Evolutionary conservation across 495 filamentous ascomycete species (phyloP), one percentile per base, ranked within the genome.

Genomic region (Penicillium herquei): DNA sequence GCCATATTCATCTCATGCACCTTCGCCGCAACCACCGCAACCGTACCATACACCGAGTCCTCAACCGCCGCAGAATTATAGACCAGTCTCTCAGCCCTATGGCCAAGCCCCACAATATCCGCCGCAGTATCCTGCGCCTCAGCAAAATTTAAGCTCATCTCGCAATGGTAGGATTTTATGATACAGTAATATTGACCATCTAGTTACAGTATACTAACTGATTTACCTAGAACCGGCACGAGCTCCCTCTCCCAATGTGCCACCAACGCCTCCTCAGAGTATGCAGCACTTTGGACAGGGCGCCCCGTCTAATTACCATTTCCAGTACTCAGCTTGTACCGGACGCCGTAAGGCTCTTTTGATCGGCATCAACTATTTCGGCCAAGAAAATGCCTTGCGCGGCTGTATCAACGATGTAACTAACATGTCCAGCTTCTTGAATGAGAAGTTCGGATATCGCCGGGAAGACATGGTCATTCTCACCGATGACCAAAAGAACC

Each of bases 361-460:
- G 45, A 96, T 98, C 57, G 94, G 94, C 17, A 97, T 98, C 77
- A 98, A 98, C 77, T 98, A 98, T 69, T 91, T 95, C 57, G 85
- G 88, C 11, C 94, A 98, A 68, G 83, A 87, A 33, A 94, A 92
- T 51, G 84, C 95, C 70, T 76, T 98, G 16, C 71, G 89, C 53
- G 94, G 94, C 37, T 98, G 94, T 64, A 98, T 98, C 78, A 98
- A 98, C 72, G 94, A 98, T 70, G 95, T 97, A 46, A 87, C 91
- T 68, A 97, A 97, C 67, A 96, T 98, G 92, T 95, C 91, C 16
- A 79, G 77, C 43, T 98, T 95, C 67, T 81, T 98, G 34, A 86
- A 91, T 58, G 80, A 91, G 56, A 83, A 87, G 51, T 94, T 90
- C 63, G 87, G 88, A 4, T 98, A 98, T 70, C 89, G 90, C 61